Evolutionary conservation across 305 asterid species (phyloP).

Genomic region (Andrographis paniculata): DNA sequence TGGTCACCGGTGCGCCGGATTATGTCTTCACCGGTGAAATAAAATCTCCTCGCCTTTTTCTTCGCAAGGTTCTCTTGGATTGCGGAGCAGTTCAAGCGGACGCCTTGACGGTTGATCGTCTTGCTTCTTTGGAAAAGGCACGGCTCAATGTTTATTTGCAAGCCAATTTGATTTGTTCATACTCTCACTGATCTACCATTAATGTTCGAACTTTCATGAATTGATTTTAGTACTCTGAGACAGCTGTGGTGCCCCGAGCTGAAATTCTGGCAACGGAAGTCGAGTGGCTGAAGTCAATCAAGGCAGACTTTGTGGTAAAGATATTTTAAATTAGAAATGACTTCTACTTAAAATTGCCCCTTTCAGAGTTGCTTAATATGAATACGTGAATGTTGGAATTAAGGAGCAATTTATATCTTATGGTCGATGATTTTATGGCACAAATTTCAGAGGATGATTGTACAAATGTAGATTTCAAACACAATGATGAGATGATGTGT

Average conservation of each 20-base stretch:
- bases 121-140: conserved; percentile 90
- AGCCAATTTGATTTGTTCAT: conserved; percentile 6
- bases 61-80: conserved; percentile 78
- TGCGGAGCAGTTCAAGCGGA: conserved; percentile 99
- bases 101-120: conserved; percentile 98
- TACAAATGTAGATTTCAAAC: no score
- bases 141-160: neutral
- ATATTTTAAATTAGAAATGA: neutral
- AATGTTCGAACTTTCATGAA: no score
- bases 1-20: conserved; percentile 95
- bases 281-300: conserved; percentile 89
- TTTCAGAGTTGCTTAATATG: no score
- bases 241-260: conserved; percentile 92
- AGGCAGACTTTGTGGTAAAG: conserved; percentile 86
- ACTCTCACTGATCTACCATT: no score
- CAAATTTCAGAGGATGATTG: no score
- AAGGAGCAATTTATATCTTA: no score
- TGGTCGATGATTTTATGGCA: no score
- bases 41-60: conserved; percentile 72
- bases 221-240: conserved; percentile 55
- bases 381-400: no score
- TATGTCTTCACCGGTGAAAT: conserved; percentile 79
- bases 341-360: no score
- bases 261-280: conserved; percentile 80
- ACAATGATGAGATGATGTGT: no score